Evolutionary conservation across 345 rosid genomes (phyloP).

Genomic region (Populus davidiana): DNA sequence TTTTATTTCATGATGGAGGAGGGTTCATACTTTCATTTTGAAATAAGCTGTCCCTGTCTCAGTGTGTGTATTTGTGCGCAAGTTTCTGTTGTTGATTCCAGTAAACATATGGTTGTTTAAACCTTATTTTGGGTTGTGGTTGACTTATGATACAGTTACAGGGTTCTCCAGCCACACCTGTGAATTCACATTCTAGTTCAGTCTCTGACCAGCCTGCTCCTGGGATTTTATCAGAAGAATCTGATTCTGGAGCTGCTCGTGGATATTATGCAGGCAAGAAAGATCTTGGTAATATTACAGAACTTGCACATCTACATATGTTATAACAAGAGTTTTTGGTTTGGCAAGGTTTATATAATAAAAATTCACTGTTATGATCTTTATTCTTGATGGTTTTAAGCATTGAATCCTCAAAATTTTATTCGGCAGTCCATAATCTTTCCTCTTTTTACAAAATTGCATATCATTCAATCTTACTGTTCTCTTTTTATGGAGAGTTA

Average conservation of each 20-base stretch:
- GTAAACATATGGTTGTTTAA: neutral
- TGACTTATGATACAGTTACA: slow-evolving; percentile 44
- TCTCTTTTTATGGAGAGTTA: slow-evolving; percentile 28
- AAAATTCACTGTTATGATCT: neutral
- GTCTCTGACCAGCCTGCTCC: slow-evolving; percentile 56
- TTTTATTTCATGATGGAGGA: neutral
- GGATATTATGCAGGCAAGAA: slow-evolving; percentile 35
- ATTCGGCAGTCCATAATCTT: neutral
- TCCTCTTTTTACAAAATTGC: neutral
- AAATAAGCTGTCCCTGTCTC: neutral
- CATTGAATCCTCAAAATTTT: neutral
- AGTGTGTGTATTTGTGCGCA: neutral
- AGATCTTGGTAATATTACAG: slow-evolving; percentile 26
- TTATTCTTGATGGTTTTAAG: neutral
- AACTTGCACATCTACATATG: slow-evolving; percentile 9
- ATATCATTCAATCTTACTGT: slow-evolving; percentile 1
- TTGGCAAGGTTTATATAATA: neutral
- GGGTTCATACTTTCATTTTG: neutral
- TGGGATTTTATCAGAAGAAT: slow-evolving; percentile 52
- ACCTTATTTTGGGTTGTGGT: slow-evolving; percentile 15
- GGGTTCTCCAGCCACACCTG: slow-evolving; percentile 70
- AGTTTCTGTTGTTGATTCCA: neutral
- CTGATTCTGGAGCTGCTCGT: slow-evolving; percentile 52
- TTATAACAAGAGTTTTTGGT: slow-evolving; percentile 1
- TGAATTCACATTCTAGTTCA: slow-evolving; percentile 81